A percentile compares a stretch with the other conserved stretches of the same genome.
Conservation (phyloP, 345 rosid genomes). For the Aethionema arabicum region DNA sequence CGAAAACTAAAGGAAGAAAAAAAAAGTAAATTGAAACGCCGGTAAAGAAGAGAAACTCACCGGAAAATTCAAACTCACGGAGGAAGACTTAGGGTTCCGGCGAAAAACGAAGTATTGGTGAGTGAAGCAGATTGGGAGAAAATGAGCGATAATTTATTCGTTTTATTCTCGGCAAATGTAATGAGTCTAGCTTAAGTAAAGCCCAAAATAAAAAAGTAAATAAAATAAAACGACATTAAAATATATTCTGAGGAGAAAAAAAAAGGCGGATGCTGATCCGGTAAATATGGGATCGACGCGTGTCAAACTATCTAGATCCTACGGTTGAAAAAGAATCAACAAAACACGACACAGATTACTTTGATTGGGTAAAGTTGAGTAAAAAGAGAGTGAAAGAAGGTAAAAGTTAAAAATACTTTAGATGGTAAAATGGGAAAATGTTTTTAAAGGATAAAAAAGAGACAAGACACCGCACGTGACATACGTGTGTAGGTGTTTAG, state of each 20-base stretch:
- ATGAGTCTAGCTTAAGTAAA: constrained; percentile 26
- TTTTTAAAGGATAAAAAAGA: too few relatives aligned
- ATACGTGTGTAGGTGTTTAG: too few relatives aligned
- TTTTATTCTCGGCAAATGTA: constrained; percentile 25
- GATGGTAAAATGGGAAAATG: too few relatives aligned
- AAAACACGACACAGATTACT: constrained; percentile 5
- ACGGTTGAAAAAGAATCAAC: constrained; percentile 23
- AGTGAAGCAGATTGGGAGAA: constrained; percentile 30
- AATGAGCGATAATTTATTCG: constrained; percentile 29
- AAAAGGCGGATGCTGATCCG: constrained; percentile 18
- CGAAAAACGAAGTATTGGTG: constrained; percentile 36
- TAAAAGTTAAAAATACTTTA: too few relatives aligned
- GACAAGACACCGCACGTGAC: too few relatives aligned
- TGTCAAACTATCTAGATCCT: constrained; percentile 15
- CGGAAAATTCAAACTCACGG: constrained; percentile 50
- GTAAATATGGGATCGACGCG: constrained; percentile 18
- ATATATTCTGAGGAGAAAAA: neutral
- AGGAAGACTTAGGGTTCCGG: constrained; percentile 81
- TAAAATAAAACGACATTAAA: neutral
- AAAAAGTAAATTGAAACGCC: constrained; percentile 1
- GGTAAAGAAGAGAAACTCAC: constrained; percentile 41
- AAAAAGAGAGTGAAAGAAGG: constrained; percentile 1
- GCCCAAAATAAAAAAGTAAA: constrained; percentile 10
- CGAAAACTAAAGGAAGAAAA: constrained; percentile 14
- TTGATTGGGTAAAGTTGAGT: constrained; percentile 9